Conservation (phyloP, 306 rosid genomes). For the Vicia faba region DNA sequence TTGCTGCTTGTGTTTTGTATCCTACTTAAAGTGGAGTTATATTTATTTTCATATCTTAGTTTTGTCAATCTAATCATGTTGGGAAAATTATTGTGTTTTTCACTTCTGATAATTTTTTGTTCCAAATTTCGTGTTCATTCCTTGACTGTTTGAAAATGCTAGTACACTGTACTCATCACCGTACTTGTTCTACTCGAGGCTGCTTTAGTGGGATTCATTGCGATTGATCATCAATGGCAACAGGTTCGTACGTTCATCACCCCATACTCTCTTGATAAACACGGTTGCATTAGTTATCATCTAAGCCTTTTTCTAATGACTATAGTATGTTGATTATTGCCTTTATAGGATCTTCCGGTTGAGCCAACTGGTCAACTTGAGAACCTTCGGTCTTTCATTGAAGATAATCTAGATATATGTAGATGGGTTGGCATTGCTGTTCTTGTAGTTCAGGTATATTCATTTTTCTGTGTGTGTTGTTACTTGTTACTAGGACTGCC, state of each 20-base stretch:
- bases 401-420: constrained; percentile 69
- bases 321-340: constrained; percentile 30
- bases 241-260: constrained; percentile 46
- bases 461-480: constrained; percentile 15
- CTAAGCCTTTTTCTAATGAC: constrained; percentile 25
- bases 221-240: constrained; percentile 78
- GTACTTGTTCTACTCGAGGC: constrained; percentile 64
- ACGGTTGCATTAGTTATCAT: constrained; percentile 22
- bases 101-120: constrained; percentile 4
- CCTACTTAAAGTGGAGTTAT: constrained; percentile 42
- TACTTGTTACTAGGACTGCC: neutral
- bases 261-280: neutral
- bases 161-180: constrained; percentile 69
- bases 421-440: constrained; percentile 78
- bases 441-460: constrained; percentile 68
- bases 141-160: constrained; percentile 53
- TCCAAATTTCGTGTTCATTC: constrained; percentile 21
- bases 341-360: constrained; percentile 75
- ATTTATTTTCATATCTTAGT: constrained; percentile 17
- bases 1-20: constrained; percentile 96
- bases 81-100: constrained; percentile 4
- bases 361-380: constrained; percentile 88
- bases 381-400: constrained; percentile 62
- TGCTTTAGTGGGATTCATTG: constrained; percentile 77
- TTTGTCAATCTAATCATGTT: constrained; percentile 32